Evolutionary conservation across 1,284 basidiomycete species (phyloP).

Genomic region (Ustilago hordei): DNA sequence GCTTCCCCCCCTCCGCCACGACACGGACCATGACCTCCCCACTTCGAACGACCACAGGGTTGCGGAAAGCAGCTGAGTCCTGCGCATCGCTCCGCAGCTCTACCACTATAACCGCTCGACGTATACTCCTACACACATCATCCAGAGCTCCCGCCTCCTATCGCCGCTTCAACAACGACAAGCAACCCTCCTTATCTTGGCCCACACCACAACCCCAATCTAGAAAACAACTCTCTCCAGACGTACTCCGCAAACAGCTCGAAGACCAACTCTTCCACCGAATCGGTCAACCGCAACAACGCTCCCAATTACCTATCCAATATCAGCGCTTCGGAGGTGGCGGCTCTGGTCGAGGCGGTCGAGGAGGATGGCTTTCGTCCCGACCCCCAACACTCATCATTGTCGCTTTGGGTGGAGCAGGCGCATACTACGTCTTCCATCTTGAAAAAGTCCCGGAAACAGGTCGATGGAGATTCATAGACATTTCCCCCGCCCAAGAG

Average conservation of each 20-base stretch:
- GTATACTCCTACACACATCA: conserved; percentile 5
- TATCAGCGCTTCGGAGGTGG: conserved; percentile 43
- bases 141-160: background rate
- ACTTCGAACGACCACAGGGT: background rate
- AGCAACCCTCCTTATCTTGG: background rate
- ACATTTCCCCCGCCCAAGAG: conserved; percentile 60
- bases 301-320: conserved; percentile 13
- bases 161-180: conserved; percentile 13
- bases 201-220: background rate
- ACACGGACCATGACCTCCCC: conserved; percentile 13
- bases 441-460: conserved; percentile 66
- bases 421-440: conserved; percentile 64
- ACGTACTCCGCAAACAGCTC: conserved; percentile 29
- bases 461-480: conserved; percentile 66
- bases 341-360: conserved; percentile 13
- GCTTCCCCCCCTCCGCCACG: background rate
- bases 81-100: conserved; percentile 4
- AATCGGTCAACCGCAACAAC: conserved; percentile 21
- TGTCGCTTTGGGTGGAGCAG: conserved; percentile 47
- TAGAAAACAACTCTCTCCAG: conserved; percentile 30
- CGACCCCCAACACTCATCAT: conserved; percentile 47
- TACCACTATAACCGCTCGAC: background rate
- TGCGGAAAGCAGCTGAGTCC: conserved; percentile 8
- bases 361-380: conserved; percentile 23
- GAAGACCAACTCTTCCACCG: conserved; percentile 45